These are phyloP conservation scores for Nothophytophthora sp. DNA, from an alignment of 352 stramenopile species.

Conservation along the genomic window DNA sequence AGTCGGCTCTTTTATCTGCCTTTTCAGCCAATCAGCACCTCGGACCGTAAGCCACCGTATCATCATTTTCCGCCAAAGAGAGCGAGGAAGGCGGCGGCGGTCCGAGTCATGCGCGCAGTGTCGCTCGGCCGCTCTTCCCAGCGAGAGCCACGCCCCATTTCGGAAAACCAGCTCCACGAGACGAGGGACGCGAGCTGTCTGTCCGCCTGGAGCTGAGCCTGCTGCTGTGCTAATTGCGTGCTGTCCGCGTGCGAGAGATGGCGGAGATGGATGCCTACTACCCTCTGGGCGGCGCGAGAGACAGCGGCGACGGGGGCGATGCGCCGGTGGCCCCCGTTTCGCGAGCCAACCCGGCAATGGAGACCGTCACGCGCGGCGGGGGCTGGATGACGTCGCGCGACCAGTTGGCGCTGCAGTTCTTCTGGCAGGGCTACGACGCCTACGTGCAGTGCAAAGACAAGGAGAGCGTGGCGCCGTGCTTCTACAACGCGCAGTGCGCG, in stretches of 20 bases:
- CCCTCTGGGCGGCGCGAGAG: conserved; percentile 9
- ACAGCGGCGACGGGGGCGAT: background rate
- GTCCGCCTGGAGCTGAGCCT: too few relatives aligned
- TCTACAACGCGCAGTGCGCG: conserved; percentile 53
- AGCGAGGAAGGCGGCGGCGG: conserved; percentile 4
- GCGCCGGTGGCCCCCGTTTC: conserved; percentile 1
- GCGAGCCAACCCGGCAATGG: conserved; percentile 2
- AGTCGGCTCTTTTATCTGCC: background rate
- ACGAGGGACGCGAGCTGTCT: too few relatives aligned
- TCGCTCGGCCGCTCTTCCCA: too few relatives aligned
- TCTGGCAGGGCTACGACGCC: conserved; percentile 69
- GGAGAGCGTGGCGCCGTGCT: conserved; percentile 56
- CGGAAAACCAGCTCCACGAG: too few relatives aligned
- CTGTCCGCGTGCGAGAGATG: too few relatives aligned
- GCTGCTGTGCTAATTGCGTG: too few relatives aligned
- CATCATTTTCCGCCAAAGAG: background rate
- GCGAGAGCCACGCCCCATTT: too few relatives aligned
- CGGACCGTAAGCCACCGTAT: too few relatives aligned
- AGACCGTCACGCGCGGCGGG: conserved; percentile 14
- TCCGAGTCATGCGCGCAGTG: conserved; percentile 18
- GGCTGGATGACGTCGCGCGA: conserved; percentile 45
- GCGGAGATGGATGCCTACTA: conserved; percentile 20
- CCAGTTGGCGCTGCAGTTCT: conserved; percentile 61
- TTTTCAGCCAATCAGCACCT: conserved; percentile 11
- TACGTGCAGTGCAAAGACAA: conserved; percentile 49